These are phyloP conservation scores for Populus nigra DNA, from an alignment of 345 rosid species.

Conservation along the genomic window DNA sequence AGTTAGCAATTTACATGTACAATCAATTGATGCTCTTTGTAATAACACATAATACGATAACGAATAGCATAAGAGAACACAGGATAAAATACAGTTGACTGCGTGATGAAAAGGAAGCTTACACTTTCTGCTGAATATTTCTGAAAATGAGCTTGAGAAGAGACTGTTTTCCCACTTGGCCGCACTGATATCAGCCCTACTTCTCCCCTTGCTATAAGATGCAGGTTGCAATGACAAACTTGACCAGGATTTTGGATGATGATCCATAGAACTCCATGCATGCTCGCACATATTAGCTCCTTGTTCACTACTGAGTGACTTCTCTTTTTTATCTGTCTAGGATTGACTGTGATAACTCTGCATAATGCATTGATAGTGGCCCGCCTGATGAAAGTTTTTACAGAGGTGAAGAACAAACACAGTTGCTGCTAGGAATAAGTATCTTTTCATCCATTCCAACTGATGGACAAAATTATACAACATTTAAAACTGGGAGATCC, in stretches of 20 bases:
- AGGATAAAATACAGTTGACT: not conserved
- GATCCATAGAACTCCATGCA: slow-evolving; percentile 34
- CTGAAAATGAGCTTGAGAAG: slow-evolving; percentile 98
- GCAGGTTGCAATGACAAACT: slow-evolving; percentile 39
- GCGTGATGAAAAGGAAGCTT: slow-evolving; percentile 22
- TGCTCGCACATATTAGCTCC: slow-evolving; percentile 35
- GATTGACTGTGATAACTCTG: slow-evolving; percentile 28
- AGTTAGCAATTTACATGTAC: not conserved
- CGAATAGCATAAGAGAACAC: not conserved
- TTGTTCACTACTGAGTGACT: slow-evolving; percentile 32
- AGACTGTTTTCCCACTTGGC: slow-evolving; percentile 80
- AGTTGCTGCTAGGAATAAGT: slow-evolving; percentile 25
- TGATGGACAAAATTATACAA: slow-evolving; percentile 13
- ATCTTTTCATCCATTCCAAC: slow-evolving; percentile 26
- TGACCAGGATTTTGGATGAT: slow-evolving; percentile 43
- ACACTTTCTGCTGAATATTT: slow-evolving; percentile 68
- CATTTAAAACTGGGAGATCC: not conserved
- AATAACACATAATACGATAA: not conserved
- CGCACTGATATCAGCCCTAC: slow-evolving; percentile 27
- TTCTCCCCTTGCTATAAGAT: slow-evolving; percentile 30
- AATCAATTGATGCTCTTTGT: not conserved
- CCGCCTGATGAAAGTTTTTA: slow-evolving; percentile 27
- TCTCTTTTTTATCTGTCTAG: slow-evolving; percentile 26
- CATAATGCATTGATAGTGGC: slow-evolving; percentile 17
- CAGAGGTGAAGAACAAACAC: slow-evolving; percentile 36